Conservation (phyloP, 495 filamentous ascomycete genomes). For the Lasiosphaeria ovina region DNA sequence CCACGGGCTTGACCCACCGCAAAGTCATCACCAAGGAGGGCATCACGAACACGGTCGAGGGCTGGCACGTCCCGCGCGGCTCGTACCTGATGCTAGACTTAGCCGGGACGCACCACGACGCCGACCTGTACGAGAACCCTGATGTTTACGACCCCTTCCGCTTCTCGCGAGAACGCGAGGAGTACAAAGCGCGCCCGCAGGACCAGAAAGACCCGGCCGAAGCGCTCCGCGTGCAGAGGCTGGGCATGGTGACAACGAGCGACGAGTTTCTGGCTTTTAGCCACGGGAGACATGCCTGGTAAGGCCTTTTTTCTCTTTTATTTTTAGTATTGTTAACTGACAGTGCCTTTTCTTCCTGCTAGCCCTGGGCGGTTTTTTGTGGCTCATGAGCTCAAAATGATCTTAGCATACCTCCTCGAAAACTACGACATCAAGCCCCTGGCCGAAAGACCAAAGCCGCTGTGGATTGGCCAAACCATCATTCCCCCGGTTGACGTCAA, state of each 20-base stretch:
- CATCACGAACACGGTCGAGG: slow-evolving; percentile 31
- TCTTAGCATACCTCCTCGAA: slow-evolving; percentile 36
- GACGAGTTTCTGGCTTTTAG: slow-evolving; percentile 35
- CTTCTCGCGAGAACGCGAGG: slow-evolving; percentile 31
- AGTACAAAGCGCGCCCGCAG: slow-evolving; percentile 28
- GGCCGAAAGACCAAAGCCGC: slow-evolving; percentile 21
- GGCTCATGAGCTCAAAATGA: slow-evolving; percentile 42
- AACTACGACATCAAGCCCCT: slow-evolving; percentile 43
- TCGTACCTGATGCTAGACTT: slow-evolving; percentile 33
- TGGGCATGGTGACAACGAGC: slow-evolving; percentile 40
- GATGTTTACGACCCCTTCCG: slow-evolving; percentile 33
- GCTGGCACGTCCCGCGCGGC: slow-evolving; percentile 35
- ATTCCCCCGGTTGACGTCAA: slow-evolving; percentile 28
- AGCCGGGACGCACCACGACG: slow-evolving; percentile 30
- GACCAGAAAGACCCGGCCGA: slow-evolving; percentile 25
- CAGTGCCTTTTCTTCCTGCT: neutral
- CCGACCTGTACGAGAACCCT: slow-evolving; percentile 32
- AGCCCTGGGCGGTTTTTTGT: slow-evolving; percentile 49
- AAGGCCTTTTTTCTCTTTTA: slow-evolving; percentile 7
- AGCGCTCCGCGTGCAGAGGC: slow-evolving; percentile 23
- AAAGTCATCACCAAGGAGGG: slow-evolving; percentile 36
- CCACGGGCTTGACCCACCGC: slow-evolving; percentile 31
- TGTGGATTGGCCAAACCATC: slow-evolving; percentile 34
- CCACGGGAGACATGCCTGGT: slow-evolving; percentile 41
- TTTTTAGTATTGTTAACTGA: neutral